phyloP scores from a whole-genome alignment of 257 asterid genomes.

The Primulina tabacum region DNA sequence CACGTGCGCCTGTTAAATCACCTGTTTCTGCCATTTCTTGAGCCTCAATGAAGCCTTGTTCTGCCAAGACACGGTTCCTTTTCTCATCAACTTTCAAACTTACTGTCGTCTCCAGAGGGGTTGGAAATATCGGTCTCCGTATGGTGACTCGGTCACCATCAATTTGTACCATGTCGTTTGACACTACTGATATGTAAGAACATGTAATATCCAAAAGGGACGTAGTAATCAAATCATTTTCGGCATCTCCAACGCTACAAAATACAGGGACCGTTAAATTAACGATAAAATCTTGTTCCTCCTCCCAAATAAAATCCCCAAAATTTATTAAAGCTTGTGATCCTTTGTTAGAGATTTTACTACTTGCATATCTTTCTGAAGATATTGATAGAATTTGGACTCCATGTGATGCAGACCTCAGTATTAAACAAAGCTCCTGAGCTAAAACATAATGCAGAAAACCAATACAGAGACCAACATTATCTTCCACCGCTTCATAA shows the following conservation, averaged over 20 bases:
- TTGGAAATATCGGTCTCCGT: too few species aligned
- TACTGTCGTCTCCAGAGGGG: not conserved
- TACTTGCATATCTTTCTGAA: constrained; percentile 27
- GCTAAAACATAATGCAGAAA: constrained; percentile 31
- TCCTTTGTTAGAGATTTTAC: constrained; percentile 24
- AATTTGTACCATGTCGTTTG: constrained; percentile 14
- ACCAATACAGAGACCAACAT: constrained; percentile 32
- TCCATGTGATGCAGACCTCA: constrained; percentile 26
- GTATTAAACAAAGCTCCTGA: constrained; percentile 25
- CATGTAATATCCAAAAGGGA: constrained; percentile 21
- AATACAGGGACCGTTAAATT: constrained; percentile 22
- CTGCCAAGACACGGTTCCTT: constrained; percentile 15
- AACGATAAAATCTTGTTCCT: constrained; percentile 31
- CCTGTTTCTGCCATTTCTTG: constrained; percentile 24
- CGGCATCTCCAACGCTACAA: not conserved
- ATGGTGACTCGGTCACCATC: constrained; percentile 14
- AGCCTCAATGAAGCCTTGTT: constrained; percentile 22
- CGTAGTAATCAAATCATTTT: constrained; percentile 1
- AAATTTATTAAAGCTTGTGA: constrained; percentile 17
- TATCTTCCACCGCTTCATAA: constrained; percentile 32
- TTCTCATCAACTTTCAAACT: constrained; percentile 22
- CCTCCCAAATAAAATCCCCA: constrained; percentile 32
- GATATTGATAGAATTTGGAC: constrained; percentile 24
- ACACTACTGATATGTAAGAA: constrained; percentile 18
- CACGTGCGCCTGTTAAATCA: constrained; percentile 9